A percentile compares a stretch with the other conserved stretches of the same genome.
These are phyloP conservation scores for Calonectria hongkongensis DNA, from an alignment of 2,329 filamentous ascomycete species.

Conservation along the genomic window DNA sequence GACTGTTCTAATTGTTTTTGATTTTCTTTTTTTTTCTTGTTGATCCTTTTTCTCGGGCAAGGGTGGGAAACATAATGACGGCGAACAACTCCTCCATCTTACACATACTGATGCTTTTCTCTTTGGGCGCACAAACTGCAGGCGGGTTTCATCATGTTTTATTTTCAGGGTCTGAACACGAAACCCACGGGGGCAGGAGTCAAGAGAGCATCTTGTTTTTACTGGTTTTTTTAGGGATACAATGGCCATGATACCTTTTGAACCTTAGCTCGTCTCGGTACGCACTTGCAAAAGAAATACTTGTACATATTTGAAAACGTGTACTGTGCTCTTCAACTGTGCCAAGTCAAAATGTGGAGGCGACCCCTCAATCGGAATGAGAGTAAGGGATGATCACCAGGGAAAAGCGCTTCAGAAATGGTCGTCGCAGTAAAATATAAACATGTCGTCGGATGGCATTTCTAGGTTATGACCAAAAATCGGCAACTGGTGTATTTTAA, in stretches of 20 bases:
- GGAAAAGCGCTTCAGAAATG: slow-evolving; percentile 1
- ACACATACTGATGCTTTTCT: slow-evolving; percentile 41
- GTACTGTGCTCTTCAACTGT: not conserved
- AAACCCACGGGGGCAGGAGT: slow-evolving; percentile 50
- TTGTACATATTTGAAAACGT: slow-evolving; percentile 5
- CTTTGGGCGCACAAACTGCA: slow-evolving; percentile 49
- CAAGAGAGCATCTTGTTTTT: slow-evolving; percentile 41
- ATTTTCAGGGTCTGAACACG: slow-evolving; percentile 42
- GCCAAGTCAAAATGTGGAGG: slow-evolving; percentile 1
- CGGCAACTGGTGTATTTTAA: no score
- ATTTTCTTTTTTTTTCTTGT: not conserved
- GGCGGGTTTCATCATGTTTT: slow-evolving; percentile 43
- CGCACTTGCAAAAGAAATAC: slow-evolving; percentile 24
- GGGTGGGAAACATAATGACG: slow-evolving; percentile 49
- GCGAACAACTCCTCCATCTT: slow-evolving; percentile 45
- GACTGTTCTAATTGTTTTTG: slow-evolving; percentile 31
- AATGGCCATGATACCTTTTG: slow-evolving; percentile 52
- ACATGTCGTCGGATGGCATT: no score
- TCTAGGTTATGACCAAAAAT: no score
- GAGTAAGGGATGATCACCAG: not conserved
- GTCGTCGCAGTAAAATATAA: no score
- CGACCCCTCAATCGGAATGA: not conserved
- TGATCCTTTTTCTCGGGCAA: slow-evolving; percentile 15
- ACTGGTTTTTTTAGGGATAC: slow-evolving; percentile 43
- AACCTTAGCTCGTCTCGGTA: slow-evolving; percentile 19